These are phyloP conservation scores for Candida ascalaphidarum DNA, from an alignment of 805 yeast species.

Conservation along the genomic window DNA sequence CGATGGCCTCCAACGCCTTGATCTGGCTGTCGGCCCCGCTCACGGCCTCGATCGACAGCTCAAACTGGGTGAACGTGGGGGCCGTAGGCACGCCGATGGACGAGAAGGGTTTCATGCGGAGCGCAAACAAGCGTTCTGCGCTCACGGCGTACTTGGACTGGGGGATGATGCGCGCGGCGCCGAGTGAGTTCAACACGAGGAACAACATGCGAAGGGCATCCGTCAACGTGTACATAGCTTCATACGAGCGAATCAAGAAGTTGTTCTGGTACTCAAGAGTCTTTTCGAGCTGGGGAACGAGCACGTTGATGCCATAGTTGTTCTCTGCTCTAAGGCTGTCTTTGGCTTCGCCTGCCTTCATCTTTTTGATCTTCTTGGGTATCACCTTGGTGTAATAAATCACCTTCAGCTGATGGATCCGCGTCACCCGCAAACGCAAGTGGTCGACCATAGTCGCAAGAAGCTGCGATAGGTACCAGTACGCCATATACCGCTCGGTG, in stretches of 20 bases:
- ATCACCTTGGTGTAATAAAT: constrained; percentile 21
- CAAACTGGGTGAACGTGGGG: constrained; percentile 40
- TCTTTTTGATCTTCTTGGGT: constrained; percentile 35
- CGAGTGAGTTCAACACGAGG: constrained; percentile 10
- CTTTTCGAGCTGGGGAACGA: constrained; percentile 25
- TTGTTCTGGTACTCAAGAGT: constrained; percentile 15
- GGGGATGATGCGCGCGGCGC: constrained; percentile 2
- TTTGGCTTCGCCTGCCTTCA: constrained; percentile 35
- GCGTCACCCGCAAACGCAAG: constrained; percentile 26
- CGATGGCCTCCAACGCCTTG: too few relatives aligned
- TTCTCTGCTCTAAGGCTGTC: constrained; percentile 20
- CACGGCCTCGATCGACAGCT: constrained; percentile 5
- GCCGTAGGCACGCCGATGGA: constrained; percentile 71
- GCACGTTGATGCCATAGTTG: constrained; percentile 16
- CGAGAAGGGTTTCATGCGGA: constrained; percentile 73
- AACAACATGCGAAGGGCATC: constrained; percentile 12
- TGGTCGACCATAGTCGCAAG: constrained; percentile 33
- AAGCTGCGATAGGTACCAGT: constrained; percentile 58
- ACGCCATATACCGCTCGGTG: constrained; percentile 60
- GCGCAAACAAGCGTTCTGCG: constrained; percentile 14
- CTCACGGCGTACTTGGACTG: too few relatives aligned
- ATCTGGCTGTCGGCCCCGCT: too few relatives aligned
- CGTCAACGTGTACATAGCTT: constrained; percentile 10
- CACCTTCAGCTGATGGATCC: constrained; percentile 26
- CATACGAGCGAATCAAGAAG: constrained; percentile 10